Base-by-base conservation (phyloP, 768 basidiomycete genomes). In the Boletus speciosus region DNA sequence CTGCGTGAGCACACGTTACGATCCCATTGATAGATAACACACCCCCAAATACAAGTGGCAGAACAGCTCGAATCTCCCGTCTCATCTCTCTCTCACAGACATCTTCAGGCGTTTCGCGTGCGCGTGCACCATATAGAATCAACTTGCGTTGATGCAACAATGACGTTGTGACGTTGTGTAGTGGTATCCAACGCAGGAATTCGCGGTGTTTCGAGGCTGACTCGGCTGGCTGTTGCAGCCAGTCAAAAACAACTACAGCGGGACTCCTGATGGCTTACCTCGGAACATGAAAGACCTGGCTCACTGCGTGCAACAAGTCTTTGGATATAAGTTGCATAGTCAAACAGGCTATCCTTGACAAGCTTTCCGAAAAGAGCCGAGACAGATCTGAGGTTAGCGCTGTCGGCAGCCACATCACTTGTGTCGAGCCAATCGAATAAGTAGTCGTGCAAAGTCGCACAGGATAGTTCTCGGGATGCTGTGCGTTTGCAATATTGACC, bases 351-450 rank as follows among this genome's bases (percentile, higher is more conserved):
- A n/a, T 74, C 71, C 64, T 83, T 82, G 12, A 88, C 80, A 2
- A 93, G 77, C 64, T 87, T 84, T 4, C 84, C 90, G 51, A 83
- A 90, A 7, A 93, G 71, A 15, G 85, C 71, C 10, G 88, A 78
- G 27, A 90, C 78, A n/a, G 80, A 69, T 31, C 76, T 73, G 4
- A 88, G 72, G 60, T 19, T 19, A 19, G 19, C 19, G 19, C 19
- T 19, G 19, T 90, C 81, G 1, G 75, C 79, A 4, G 85, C 85
- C 16, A 81, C 78, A 6, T 83, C 80, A 10, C 79, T 85, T 1
- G 74, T 74, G 63, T 93, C 88, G 27, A 93, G 71, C 91, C 91
- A 93, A 47, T 87, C 83, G 60, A 93, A 91, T 10, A 93, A 71
- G 55, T 83, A 76, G 57, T 91, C 86, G 58, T 93, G 90, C 7